Base-by-base conservation (phyloP, 352 stramenopile genomes). In the Phytophthora europaea region DNA sequence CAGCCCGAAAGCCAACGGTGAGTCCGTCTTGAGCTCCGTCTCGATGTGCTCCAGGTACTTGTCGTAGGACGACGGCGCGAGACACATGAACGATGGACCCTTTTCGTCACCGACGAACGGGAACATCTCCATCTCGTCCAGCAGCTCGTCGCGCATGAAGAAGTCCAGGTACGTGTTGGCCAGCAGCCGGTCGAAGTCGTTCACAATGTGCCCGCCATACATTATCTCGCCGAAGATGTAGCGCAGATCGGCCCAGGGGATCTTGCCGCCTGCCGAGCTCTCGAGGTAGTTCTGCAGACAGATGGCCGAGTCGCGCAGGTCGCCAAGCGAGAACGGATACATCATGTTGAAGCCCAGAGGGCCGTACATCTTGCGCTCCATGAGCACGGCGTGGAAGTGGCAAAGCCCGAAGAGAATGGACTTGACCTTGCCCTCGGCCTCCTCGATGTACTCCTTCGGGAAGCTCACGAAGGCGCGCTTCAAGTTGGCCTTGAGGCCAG, bases 271-370 rank as follows among this genome's bases (percentile, higher is more conserved):
- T 5, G 90, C 93, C 23, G 89, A 97, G 75, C 98, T 99, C 59
- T 99, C 97, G 70, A 99, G 96, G 64, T 99, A 99, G 75, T 99
- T 99, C 67, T 95, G 86, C 47, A 99, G 75, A 52, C 93, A 98
- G 62, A 98, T 98, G 3, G 96, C 93, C 33, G 92, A 98, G 76
- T 99, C 97, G 40, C 94, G 92, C 60, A 99, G 83, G 74, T 99
- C 97, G 16, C 97, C 97, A 56, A 99, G 93, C 26, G 93, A 98
- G 79, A 99, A 99, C 6, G 97, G 97, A 72, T 99, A 99, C 82
- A 98, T 98, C 96, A 99, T 99, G 73, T 99, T 99, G 85, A 98
- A 99, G n/a, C 97, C 97, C 63, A 98, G 94, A 15, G 97, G 94
- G 4, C 97, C 97, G 75, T 98, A 99, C 83, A 98, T 98, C 77